Base-by-base conservation (phyloP, 129 eudicot genomes). In the Arctium lappa region DNA sequence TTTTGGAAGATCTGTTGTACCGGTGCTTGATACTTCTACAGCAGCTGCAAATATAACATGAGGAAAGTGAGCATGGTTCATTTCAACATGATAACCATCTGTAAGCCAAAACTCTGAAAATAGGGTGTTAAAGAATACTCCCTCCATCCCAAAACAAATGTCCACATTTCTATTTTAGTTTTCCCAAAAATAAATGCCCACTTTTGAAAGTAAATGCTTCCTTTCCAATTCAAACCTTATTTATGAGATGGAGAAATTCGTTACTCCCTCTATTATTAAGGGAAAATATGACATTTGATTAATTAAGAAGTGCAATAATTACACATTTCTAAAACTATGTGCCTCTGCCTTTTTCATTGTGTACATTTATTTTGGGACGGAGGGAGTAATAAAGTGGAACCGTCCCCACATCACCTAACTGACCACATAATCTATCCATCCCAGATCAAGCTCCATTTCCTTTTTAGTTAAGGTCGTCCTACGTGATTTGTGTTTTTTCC, bases 41-140 rank as follows among this genome's bases (percentile, higher is more conserved):
- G 98, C 95, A 80, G 98, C 99, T 93, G 92, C 74, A 78, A 79
- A 85, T 15, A 40, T 38, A 32, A 78, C 60, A 81, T 30, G 27
- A 46, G 60, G 42, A 5, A 82, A 72, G 56, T 69, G 48, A 75
- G 65, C 32, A 56, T 12, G 42, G 18, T 30, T 18, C 74, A 78
- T 7, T 37, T 9, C 72, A 71, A 34, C 71, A 53, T 38, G 65
- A 66, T 27, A 53, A 40, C 66, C 7, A 15, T 50, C 79, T 68
- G 39, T 29, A 73, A 72, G 73, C 68, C 22, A 33, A 38, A 80
- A 29, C 9, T 73, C 73, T 48, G 31, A 66, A 48, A 84, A 30
- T 10, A 46, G 27, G 11, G 83, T 39, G 76, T 33, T 84, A 63
- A 12, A 37, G n/a, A 50, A 50, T 48, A 48, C 60, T 13, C 18